Evolutionary conservation across 2,329 filamentous ascomycete genomes (phyloP).

Genomic region (Davidsoniella virescens): DNA sequence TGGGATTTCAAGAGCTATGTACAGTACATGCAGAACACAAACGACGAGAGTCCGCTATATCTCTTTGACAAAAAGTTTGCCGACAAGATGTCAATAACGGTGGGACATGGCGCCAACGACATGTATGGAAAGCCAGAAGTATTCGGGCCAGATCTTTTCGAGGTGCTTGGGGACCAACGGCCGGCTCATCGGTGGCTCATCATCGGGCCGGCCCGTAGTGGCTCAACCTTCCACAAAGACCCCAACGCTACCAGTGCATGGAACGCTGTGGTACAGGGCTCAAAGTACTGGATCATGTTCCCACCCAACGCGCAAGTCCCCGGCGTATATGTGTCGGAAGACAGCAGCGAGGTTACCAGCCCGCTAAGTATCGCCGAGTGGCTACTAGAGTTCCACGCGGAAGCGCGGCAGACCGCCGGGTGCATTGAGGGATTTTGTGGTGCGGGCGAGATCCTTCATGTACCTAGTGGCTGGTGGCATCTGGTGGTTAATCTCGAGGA

Average conservation of each 20-base stretch:
- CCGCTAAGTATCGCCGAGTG: conserved; percentile 95
- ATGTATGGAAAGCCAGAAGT: conserved; percentile 69
- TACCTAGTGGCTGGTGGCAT: conserved; percentile 94
- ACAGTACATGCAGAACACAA: conserved; percentile 62
- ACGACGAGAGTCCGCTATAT: conserved; percentile 81
- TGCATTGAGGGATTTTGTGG: conserved; percentile 75
- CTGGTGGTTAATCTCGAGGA: conserved; percentile 77
- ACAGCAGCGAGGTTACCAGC: conserved; percentile 84
- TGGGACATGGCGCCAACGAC: conserved; percentile 34
- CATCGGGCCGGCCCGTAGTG: conserved; percentile 69
- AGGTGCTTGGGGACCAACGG: conserved; percentile 57
- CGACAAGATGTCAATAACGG: conserved; percentile 61
- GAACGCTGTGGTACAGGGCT: conserved; percentile 82
- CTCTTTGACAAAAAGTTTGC: conserved; percentile 80
- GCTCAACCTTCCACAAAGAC: conserved; percentile 87
- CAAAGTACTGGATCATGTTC: conserved; percentile 99
- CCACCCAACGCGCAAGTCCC: conserved; percentile 64
- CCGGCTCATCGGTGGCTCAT: conserved; percentile 90
- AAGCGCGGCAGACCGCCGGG: conserved; percentile 58
- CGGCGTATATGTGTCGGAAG: conserved; percentile 75
- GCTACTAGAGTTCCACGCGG: conserved; percentile 74
- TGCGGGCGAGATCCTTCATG: conserved; percentile 75
- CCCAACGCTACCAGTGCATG: conserved; percentile 63
- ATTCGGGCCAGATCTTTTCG: conserved; percentile 77
- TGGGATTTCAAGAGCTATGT: conserved; percentile 74